A percentile compares a stretch with the other conserved stretches of the same genome.
phyloP scores from a whole-genome alignment of 768 basidiomycete species.

The Rhodotorula toruloides region DNA sequence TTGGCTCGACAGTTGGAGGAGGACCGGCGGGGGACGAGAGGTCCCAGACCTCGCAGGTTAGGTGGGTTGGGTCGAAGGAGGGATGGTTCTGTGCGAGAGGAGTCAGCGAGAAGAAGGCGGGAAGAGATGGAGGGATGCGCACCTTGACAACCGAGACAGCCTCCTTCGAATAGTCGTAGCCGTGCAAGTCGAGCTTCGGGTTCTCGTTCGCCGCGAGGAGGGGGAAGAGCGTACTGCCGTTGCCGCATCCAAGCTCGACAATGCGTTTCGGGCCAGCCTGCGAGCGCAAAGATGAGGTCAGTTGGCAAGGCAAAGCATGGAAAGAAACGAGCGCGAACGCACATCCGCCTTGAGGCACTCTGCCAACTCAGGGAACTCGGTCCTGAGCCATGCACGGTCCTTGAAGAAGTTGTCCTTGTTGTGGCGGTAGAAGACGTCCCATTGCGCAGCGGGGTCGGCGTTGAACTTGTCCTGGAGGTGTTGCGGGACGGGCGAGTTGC shows the following conservation, averaged over 20 bases:
- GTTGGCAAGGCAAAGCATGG: not conserved
- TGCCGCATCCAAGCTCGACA: constrained; percentile 84
- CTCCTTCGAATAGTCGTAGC: constrained; percentile 84
- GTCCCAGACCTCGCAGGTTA: constrained; percentile 82
- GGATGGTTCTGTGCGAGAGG: not conserved
- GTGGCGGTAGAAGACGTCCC: constrained; percentile 88
- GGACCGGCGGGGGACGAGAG: constrained; percentile 61
- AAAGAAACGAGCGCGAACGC: constrained; percentile 30
- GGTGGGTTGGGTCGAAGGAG: constrained; percentile 45
- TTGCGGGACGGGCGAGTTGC: constrained; percentile 64
- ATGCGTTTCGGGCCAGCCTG: constrained; percentile 73
- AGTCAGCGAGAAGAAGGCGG: not conserved
- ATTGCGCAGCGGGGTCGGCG: constrained; percentile 48
- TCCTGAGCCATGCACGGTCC: constrained; percentile 87
- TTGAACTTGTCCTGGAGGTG: constrained; percentile 57
- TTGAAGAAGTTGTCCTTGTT: constrained; percentile 84
- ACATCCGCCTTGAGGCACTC: constrained; percentile 65
- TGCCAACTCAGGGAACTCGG: constrained; percentile 89
- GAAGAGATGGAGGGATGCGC: constrained; percentile 26
- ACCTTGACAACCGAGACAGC: constrained; percentile 88
- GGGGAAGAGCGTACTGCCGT: constrained; percentile 92
- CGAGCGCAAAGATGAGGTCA: not conserved
- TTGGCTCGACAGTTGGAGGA: constrained; percentile 59
- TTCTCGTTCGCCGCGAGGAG: constrained; percentile 77
- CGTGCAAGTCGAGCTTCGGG: constrained; percentile 64